Conservation (phyloP, 2,329 filamentous ascomycete species). For the Sporothrix globosa region DNA sequence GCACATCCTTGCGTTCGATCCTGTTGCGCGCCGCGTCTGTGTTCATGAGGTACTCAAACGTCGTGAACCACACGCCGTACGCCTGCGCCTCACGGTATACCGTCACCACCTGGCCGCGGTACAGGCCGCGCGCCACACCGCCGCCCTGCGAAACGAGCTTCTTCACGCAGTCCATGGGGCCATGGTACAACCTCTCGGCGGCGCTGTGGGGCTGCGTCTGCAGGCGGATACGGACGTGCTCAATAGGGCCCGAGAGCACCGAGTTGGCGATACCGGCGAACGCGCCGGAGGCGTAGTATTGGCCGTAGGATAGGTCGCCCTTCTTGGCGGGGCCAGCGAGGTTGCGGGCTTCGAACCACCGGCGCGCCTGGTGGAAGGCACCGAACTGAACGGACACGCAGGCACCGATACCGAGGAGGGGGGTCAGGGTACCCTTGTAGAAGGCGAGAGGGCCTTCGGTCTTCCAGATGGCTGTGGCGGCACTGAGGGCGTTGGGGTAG, state of each 20-base stretch:
- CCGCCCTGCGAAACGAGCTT: constrained; percentile 72
- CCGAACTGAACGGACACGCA: constrained; percentile 99
- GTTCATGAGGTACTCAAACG: constrained; percentile 97
- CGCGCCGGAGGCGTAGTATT: constrained; percentile 89
- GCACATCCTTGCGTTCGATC: constrained; percentile 74
- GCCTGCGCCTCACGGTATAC: constrained; percentile 87
- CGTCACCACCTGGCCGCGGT: constrained; percentile 86
- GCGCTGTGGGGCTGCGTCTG: constrained; percentile 94
- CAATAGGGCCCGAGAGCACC: constrained; percentile 85
- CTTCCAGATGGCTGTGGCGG: constrained; percentile 80
- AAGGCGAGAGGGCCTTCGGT: constrained; percentile 89
- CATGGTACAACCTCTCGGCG: constrained; percentile 69
- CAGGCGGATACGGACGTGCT: constrained; percentile 93
- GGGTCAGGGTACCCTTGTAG: constrained; percentile 97
- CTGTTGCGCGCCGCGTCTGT: constrained; percentile 77
- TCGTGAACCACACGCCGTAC: constrained; percentile 93
- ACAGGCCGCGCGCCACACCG: constrained; percentile 73
- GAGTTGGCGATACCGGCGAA: constrained; percentile 93
- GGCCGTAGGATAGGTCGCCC: constrained; percentile 68
- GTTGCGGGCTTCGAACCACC: constrained; percentile 80
- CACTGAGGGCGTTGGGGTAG: constrained; percentile 78
- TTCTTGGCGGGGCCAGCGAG: constrained; percentile 55
- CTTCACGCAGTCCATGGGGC: constrained; percentile 86
- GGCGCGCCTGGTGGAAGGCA: constrained; percentile 89
- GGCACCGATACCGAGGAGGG: constrained; percentile 91